Percentiles rank a stretch among this genome's conserved stretches.
Conservation (phyloP, 352 stramenopile genomes). For the Phytophthora meadii region DNA sequence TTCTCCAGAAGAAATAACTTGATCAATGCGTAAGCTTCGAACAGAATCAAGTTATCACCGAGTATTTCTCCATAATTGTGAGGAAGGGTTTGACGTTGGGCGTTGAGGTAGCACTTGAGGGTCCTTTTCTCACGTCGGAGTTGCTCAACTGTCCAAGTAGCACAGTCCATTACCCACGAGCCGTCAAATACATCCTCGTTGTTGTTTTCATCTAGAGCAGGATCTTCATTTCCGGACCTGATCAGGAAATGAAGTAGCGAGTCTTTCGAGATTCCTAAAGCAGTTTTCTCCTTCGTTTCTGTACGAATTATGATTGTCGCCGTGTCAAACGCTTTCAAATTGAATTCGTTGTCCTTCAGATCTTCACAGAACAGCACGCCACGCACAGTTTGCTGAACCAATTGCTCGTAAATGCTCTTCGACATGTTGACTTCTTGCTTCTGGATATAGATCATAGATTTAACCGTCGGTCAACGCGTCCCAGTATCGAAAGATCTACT, state of each 20-base stretch:
- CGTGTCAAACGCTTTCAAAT: not conserved
- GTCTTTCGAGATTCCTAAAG: not conserved
- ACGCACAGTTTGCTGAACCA: slow-evolving; percentile 55
- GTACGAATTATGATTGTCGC: not conserved
- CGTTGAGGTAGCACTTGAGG: slow-evolving; percentile 42
- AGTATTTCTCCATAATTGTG: not conserved
- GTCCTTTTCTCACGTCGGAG: slow-evolving; percentile 42
- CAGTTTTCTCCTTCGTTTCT: not conserved
- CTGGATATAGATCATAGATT: slow-evolving; percentile 19
- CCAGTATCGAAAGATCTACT: slow-evolving; percentile 15
- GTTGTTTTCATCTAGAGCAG: slow-evolving; percentile 15
- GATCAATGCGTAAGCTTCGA: slow-evolving; percentile 63
- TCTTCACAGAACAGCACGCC: slow-evolving; percentile 44
- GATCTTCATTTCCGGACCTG: not conserved
- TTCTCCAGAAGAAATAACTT: slow-evolving; percentile 61
- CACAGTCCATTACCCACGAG: slow-evolving; percentile 39
- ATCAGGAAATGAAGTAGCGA: slow-evolving; percentile 19
- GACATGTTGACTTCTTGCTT: slow-evolving; percentile 3
- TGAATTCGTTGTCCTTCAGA: not conserved
- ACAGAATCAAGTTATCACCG: slow-evolving; percentile 10
- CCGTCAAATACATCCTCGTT: slow-evolving; percentile 9
- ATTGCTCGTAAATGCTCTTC: slow-evolving; percentile 42
- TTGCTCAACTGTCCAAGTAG: slow-evolving; percentile 38
- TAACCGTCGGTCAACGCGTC: slow-evolving; percentile 8
- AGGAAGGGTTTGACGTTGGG: slow-evolving; percentile 3